Base-by-base conservation (phyloP, 345 rosid genomes). In the Murraya koenigii region DNA sequence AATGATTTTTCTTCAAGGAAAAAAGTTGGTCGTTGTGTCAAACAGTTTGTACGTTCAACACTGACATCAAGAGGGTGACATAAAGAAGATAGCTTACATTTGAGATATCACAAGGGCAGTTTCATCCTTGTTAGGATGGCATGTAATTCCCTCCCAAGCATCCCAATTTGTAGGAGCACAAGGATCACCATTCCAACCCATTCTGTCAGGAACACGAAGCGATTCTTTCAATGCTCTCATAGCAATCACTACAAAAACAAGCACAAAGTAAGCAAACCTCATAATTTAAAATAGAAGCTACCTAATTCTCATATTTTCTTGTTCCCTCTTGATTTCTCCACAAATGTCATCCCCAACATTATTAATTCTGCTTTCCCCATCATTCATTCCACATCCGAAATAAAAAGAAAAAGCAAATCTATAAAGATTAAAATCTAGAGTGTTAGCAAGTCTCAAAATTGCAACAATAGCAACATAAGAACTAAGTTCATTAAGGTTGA, bases 101-200 rank as follows among this genome's bases (percentile, higher is more conserved):
- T 97, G 93, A 78, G 90, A 88, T 69, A 97, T 90, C 47, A 92
- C 87, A 72, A 94, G 96, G 41, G 88, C 92, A 79, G 90, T 86
- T 79, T 85, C 93, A 71, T 85, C 78, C 79, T 88, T 81, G 87
- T 86, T 88, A 64, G 88, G 82, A 38, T 80, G 91, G 78, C 99
- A 97, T 39, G 91, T 87, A 76, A 94, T 94, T 78, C 99, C 99
- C 82, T 97, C 99, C 99, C 99, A 97, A 84, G 98, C 97, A 82
- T 93, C 94, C 99, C 99, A 97, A 68, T 77, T 89, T 30, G 94
- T 93, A 63, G 99, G 99, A 78, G 99, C 96, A 83, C 99, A 97
- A 14, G 99, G 99, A 86, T 97, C 98, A 66, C 99, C 99, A 80
- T 92, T 94, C 99, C 99, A 97, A 59, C 99, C 99, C 99, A 97